These are phyloP conservation scores for Mikania micrantha DNA, from an alignment of 129 eudicot species.

Conservation along the genomic window DNA sequence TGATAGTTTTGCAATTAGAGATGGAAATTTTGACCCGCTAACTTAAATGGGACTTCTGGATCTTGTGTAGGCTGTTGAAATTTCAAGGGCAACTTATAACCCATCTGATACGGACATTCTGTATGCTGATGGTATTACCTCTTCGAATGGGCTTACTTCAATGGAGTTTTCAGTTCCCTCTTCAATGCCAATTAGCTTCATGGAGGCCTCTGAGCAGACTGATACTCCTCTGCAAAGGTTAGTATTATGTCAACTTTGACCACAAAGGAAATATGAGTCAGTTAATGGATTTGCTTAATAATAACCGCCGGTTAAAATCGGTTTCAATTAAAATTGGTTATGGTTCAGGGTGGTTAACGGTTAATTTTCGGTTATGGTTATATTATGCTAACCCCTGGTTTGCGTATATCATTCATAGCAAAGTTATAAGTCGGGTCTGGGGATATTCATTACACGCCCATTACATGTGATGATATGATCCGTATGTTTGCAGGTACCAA, in stretches of 20 bases:
- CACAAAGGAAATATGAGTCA: too few relatives aligned
- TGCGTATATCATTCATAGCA: too few relatives aligned
- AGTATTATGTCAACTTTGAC: background rate
- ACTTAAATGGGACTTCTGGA: background rate
- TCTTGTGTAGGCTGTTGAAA: conserved; percentile 68
- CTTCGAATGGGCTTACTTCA: conserved; percentile 62
- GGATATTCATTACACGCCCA: background rate
- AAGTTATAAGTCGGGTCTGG: too few relatives aligned
- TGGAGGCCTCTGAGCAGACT: conserved; percentile 39
- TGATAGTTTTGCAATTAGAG: background rate
- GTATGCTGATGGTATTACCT: conserved; percentile 70
- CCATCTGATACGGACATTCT: conserved; percentile 85
- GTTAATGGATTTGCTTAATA: too few relatives aligned
- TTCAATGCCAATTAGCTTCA: conserved; percentile 28
- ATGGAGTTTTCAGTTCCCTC: conserved; percentile 65
- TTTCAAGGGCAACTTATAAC: conserved; percentile 54
- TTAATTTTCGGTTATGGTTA: too few relatives aligned
- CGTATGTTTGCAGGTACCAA: conserved; percentile 44
- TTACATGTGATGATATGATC: background rate
- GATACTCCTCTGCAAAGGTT: conserved; percentile 42
- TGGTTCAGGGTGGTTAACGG: too few relatives aligned
- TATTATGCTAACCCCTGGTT: too few relatives aligned
- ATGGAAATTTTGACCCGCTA: background rate
- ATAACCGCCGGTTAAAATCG: too few relatives aligned
- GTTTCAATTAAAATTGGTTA: too few relatives aligned